Evolutionary conservation across 2,329 filamentous ascomycete species (phyloP).

Genomic region (Diaporthe vexans): DNA sequence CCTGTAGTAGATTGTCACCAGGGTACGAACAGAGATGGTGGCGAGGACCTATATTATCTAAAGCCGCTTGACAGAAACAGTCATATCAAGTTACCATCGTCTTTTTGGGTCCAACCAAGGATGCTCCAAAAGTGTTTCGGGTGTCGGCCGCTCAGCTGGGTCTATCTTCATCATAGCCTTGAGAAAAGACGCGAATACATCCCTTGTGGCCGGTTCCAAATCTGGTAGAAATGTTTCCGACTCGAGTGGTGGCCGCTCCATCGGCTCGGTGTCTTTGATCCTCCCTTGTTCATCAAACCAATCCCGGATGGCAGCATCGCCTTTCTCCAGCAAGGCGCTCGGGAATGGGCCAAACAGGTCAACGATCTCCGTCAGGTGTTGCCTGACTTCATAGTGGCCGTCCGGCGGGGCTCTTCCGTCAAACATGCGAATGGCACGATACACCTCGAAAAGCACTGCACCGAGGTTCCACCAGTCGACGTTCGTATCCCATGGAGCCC

Average conservation of each 20-base stretch:
- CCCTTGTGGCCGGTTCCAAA: background rate
- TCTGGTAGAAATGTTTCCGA: conserved; percentile 24
- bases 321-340: conserved; percentile 5
- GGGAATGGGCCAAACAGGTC: conserved; percentile 26
- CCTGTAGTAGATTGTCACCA: too few relatives aligned
- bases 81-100: background rate
- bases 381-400: conserved; percentile 17
- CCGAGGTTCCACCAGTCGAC: conserved; percentile 47
- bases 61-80: background rate
- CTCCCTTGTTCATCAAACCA: conserved; percentile 29
- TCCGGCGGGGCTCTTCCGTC: background rate
- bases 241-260: background rate
- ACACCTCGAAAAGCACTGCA: conserved; percentile 42
- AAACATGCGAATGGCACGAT: conserved; percentile 9
- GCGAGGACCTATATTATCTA: too few relatives aligned
- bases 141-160: background rate
- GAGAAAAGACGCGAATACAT: conserved; percentile 3
- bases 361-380: conserved; percentile 25
- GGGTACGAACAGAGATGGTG: too few relatives aligned
- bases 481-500: conserved; percentile 44
- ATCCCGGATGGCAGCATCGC: background rate
- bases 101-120: conserved; percentile 8
- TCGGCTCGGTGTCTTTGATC: background rate
- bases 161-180: conserved; percentile 12
- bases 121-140: background rate